A percentile compares a stretch with the other conserved stretches of the same genome.
phyloP scores from a whole-genome alignment of 2,329 filamentous ascomycete species.

The Clonostachys rosea region DNA sequence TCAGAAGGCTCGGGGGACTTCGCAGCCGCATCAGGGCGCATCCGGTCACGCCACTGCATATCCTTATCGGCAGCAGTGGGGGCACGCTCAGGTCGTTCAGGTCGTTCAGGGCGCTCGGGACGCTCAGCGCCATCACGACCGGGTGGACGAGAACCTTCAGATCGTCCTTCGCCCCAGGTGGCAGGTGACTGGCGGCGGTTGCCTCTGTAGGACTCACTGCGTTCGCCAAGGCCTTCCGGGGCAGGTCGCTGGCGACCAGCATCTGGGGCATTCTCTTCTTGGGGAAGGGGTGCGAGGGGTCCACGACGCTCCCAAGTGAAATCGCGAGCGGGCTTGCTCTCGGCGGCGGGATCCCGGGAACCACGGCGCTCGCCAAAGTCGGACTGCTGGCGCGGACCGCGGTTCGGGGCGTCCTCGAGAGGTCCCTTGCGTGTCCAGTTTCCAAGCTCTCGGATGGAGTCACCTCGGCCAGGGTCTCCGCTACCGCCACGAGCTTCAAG shows the following conservation, averaged over 20 bases:
- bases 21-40: conserved; percentile 72
- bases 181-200: conserved; percentile 66
- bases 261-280: conserved; percentile 44
- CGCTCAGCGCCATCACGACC: conserved; percentile 68
- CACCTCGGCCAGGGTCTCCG: conserved; percentile 50
- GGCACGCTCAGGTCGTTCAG: conserved; percentile 47
- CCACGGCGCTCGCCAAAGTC: conserved; percentile 59
- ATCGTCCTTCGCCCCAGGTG: conserved; percentile 69
- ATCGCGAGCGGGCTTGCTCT: conserved; percentile 63
- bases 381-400: conserved; percentile 38
- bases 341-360: conserved; percentile 48
- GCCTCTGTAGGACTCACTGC: conserved; percentile 53
- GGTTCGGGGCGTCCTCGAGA: conserved; percentile 57
- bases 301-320: conserved; percentile 94
- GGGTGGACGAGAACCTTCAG: conserved; percentile 76
- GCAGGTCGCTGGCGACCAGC: conserved; percentile 44
- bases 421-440: conserved; percentile 95
- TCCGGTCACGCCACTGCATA: conserved; percentile 86
- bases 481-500: conserved; percentile 66
- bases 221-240: conserved; percentile 47
- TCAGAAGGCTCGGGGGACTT: conserved; percentile 63
- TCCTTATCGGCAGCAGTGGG: conserved; percentile 90
- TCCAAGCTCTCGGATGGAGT: conserved; percentile 71
- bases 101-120: conserved; percentile 66
- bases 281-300: conserved; percentile 70